phyloP scores from a whole-genome alignment of 1,284 basidiomycete species.

The Austroboletus rostrupii region DNA sequence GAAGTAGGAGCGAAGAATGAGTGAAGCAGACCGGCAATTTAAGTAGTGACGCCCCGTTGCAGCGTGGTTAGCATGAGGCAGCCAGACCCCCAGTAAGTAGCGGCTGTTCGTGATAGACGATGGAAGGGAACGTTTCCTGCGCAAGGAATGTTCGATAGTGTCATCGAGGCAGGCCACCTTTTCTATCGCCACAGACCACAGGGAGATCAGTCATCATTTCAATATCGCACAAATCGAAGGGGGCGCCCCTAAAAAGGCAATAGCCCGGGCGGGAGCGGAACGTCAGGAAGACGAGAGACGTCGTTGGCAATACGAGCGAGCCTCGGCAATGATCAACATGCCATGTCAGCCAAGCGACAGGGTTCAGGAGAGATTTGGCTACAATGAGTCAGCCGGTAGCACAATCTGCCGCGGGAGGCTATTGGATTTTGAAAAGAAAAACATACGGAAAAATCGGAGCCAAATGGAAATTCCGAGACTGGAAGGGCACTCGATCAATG shows the following conservation, averaged over 20 bases:
- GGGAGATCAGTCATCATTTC: conserved; percentile 33
- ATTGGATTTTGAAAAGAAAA: background rate
- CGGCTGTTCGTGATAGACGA: conserved; percentile 35
- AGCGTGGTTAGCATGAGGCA: conserved; percentile 64
- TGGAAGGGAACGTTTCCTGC: conserved; percentile 26
- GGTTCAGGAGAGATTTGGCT: background rate
- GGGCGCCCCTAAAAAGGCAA: conserved; percentile 28
- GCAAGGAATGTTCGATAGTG: conserved; percentile 28
- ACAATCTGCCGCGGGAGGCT: background rate
- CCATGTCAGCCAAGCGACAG: conserved; percentile 10
- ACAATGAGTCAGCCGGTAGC: conserved; percentile 4
- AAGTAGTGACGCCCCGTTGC: conserved; percentile 46
- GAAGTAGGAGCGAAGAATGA: conserved; percentile 27
- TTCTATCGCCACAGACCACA: conserved; percentile 28
- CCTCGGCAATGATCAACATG: conserved; percentile 17
- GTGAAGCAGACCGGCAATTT: conserved; percentile 33
- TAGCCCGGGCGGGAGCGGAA: conserved; percentile 12
- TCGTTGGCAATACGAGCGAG: conserved; percentile 1
- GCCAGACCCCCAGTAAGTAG: conserved; percentile 27
- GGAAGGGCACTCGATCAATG: conserved; percentile 21
- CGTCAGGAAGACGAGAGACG: background rate
- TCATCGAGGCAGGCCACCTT: conserved; percentile 21
- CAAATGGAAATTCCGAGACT: conserved; percentile 18
- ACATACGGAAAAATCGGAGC: conserved; percentile 6
- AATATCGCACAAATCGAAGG: conserved; percentile 23